Evolutionary conservation across 169 alveolate genomes (phyloP), one percentile per base, ranked within the genome.

Genomic region (Condylostoma magnum): DNA sequence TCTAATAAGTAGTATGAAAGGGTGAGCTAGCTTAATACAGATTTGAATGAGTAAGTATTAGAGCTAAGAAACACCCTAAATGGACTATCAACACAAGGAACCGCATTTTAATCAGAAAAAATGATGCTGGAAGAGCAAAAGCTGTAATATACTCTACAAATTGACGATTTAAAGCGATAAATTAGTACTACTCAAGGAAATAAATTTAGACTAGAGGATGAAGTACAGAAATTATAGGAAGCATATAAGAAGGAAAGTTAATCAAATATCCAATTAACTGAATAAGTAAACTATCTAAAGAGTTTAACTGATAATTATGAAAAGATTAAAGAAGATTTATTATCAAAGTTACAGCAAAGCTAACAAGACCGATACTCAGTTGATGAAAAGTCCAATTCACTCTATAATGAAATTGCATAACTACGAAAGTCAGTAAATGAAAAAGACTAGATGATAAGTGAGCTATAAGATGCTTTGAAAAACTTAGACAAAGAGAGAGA

Each of bases 401-500:
- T 66, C 8, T 10, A 28, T 8, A 8, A 43, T 20, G 65, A 66
- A 5, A 31, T 47, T 27, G 8, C 58, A 1, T 22, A 20, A 1
- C 20, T 66, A 18, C 6, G 46, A 10, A 47, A 41, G n/a, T 46
- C 25, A 47, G 2, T 66, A 8, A 63, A 25, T 12, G 18, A n/a
- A 18, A 66, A 66, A 66, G 2, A n/a, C 28, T 8, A 15, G 18
- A 48, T 46, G 12, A 44, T 15, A 6, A 6, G 6, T 0, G 20
- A 47, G n/a, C n/a, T 66, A 12, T 10, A 43, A 15, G 63, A 46
- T 46, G 63, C 65, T 22, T 15, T 66, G 33, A 66, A 47, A 36
- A 28, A 25, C n/a, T 8, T 66, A 15, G 75, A 66, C 63, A 28
- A 66, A 47, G 75, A 66, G 31, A 43, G 75, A 47, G 75, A 66